A percentile compares a stretch with the other conserved stretches of the same genome.
phyloP scores from a whole-genome alignment of 208 protist genomes.

The Trypanosoma caninum region DNA sequence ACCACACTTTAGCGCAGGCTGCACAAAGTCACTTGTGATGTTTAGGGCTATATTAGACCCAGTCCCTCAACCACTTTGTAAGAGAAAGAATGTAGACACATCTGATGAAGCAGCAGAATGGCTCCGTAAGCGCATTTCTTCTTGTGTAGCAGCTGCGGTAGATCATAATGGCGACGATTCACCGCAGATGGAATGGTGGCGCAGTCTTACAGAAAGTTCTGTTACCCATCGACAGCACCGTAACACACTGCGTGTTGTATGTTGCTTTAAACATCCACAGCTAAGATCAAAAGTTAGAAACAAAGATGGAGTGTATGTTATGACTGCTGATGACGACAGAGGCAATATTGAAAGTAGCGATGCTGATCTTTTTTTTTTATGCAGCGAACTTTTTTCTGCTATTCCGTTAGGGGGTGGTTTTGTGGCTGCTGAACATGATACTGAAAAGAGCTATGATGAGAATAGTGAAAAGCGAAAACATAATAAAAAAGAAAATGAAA shows the following conservation, averaged over 20 bases:
- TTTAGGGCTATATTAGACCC: conserved; percentile 13
- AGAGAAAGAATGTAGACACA: background rate
- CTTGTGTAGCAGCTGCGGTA: background rate
- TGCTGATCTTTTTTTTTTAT: conserved; percentile 21
- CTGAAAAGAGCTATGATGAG: background rate
- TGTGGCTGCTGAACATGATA: conserved; percentile 2
- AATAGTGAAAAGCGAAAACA: background rate
- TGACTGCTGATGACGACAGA: background rate
- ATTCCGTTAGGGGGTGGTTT: conserved; percentile 27
- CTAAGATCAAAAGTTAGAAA: too few species aligned
- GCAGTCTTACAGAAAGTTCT: conserved; percentile 1
- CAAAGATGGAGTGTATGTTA: too few species aligned
- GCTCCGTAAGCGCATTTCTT: conserved; percentile 22
- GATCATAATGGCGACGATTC: background rate
- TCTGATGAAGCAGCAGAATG: conserved; percentile 11
- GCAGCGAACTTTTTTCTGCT: conserved; percentile 23
- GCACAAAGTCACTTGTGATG: conserved; percentile 20
- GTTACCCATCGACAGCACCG: conserved; percentile 1
- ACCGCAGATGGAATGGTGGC: conserved; percentile 5
- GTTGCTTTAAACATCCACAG: conserved; percentile 11
- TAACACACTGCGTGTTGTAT: conserved; percentile 14
- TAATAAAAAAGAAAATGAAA: background rate
- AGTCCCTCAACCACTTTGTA: background rate
- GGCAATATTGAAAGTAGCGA: background rate
- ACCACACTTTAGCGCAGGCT: background rate